Evolutionary conservation across 768 basidiomycete species (phyloP).

Genomic region (Zangia roseola): DNA sequence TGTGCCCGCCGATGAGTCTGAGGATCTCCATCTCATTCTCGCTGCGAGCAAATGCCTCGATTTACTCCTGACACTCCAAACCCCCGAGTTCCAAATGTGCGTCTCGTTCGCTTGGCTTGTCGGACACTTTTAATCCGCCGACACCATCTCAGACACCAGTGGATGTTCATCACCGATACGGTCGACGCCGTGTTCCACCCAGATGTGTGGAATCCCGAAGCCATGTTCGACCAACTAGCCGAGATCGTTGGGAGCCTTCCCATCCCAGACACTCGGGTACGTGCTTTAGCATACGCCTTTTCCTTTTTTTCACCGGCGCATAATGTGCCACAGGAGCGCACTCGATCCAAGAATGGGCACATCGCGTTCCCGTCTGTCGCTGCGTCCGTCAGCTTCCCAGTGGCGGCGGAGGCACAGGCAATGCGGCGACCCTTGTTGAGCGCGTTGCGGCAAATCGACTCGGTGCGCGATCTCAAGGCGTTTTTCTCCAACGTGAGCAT

Average conservation of each 20-base stretch:
- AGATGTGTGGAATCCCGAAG: slow-evolving; percentile 78
- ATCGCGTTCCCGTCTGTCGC: slow-evolving; percentile 23
- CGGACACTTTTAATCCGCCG: background rate
- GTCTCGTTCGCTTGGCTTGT: slow-evolving; percentile 7
- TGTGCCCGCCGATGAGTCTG: slow-evolving; percentile 78
- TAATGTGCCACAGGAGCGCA: slow-evolving; percentile 22
- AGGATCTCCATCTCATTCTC: slow-evolving; percentile 78
- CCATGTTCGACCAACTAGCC: slow-evolving; percentile 88
- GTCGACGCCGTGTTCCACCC: slow-evolving; percentile 92
- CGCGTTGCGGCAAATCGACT: slow-evolving; percentile 70
- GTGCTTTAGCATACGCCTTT: background rate
- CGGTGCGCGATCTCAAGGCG: slow-evolving; percentile 79
- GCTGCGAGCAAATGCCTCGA: slow-evolving; percentile 95
- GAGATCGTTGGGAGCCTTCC: slow-evolving; percentile 78
- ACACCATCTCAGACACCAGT: slow-evolving; percentile 70
- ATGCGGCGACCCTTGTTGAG: slow-evolving; percentile 77
- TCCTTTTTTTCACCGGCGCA: background rate
- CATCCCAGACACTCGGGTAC: slow-evolving; percentile 34
- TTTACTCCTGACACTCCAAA: slow-evolving; percentile 87
- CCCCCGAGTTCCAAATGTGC: slow-evolving; percentile 97
- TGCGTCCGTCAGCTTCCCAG: slow-evolving; percentile 21
- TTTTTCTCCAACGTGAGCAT: slow-evolving; percentile 93
- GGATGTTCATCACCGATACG: slow-evolving; percentile 98
- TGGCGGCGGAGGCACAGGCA: slow-evolving; percentile 39
- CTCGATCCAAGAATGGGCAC: slow-evolving; percentile 22